Percentiles rank a stretch among this genome's conserved stretches.
Conservation (phyloP, 2,329 filamentous ascomycete species). For the Xylariaceae sp. region DNA sequence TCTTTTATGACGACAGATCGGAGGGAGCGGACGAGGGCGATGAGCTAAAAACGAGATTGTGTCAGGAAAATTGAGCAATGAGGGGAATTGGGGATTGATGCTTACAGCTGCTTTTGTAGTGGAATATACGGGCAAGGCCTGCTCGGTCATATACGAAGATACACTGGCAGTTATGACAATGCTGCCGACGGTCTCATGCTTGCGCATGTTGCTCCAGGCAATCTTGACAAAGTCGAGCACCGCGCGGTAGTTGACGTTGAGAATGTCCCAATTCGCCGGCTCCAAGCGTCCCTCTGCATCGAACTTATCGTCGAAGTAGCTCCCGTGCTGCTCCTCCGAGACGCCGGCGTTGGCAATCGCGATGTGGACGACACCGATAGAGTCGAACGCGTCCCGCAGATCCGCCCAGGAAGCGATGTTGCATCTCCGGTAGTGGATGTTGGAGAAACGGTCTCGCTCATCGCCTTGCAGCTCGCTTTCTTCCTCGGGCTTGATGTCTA, state of each 20-base stretch:
- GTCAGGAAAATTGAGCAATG: too few relatives aligned
- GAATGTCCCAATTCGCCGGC: conserved; percentile 24
- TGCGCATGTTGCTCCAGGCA: conserved; percentile 24
- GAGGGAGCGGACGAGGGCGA: conserved; percentile 31
- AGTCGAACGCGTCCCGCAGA: conserved; percentile 23
- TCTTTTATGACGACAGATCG: conserved; percentile 23
- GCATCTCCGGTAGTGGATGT: conserved; percentile 22
- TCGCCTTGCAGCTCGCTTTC: too few relatives aligned
- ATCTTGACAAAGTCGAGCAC: conserved; percentile 33
- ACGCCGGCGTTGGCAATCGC: conserved; percentile 34
- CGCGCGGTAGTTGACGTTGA: conserved; percentile 33
- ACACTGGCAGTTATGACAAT: conserved; percentile 36
- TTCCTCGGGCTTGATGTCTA: too few relatives aligned
- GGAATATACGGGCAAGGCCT: conserved; percentile 32
- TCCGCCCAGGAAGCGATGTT: conserved; percentile 28
- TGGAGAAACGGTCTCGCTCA: too few relatives aligned
- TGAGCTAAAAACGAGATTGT: conserved; percentile 12
- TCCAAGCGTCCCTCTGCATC: conserved; percentile 25
- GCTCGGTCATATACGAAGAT: conserved; percentile 35
- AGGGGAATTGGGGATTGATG: too few relatives aligned
- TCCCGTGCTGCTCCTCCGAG: conserved; percentile 19
- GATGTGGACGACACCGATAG: conserved; percentile 27
- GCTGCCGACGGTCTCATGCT: conserved; percentile 24
- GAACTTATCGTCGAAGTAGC: conserved; percentile 30
- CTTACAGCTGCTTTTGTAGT: background rate